Percentiles rank a stretch among this genome's conserved stretches.
phyloP scores from a whole-genome alignment of 2,329 filamentous ascomycete genomes.

The Cercospora beticola region DNA sequence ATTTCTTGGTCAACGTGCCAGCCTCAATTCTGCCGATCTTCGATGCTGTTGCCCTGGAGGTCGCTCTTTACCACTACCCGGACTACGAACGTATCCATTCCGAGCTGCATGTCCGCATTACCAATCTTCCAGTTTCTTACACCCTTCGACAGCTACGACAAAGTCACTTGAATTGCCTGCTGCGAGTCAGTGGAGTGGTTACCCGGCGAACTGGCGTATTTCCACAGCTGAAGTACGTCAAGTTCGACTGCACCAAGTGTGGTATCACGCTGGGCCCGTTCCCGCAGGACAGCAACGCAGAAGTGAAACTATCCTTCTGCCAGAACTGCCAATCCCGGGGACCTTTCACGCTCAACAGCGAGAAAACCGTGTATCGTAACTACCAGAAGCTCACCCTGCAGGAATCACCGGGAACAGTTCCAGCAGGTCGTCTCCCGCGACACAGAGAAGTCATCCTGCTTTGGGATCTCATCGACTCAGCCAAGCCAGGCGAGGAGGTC shows the following conservation, averaged over 20 bases:
- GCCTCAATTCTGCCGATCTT: conserved; percentile 95
- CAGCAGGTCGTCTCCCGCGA: conserved; percentile 88
- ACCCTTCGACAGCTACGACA: conserved; percentile 93
- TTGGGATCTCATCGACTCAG: conserved; percentile 94
- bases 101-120: conserved; percentile 96
- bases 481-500: conserved; percentile 96
- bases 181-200: conserved; percentile 91
- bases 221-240: conserved; percentile 96
- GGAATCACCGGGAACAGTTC: conserved; percentile 94
- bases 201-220: conserved; percentile 94
- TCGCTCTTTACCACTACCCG: conserved; percentile 91
- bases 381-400: conserved; percentile 98
- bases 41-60: conserved; percentile 94
- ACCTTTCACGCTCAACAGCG: conserved; percentile 92
- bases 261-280: conserved; percentile 89
- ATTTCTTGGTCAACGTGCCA: conserved; percentile 93
- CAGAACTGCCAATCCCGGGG: conserved; percentile 94
- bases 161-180: conserved; percentile 90
- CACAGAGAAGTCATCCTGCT: conserved; percentile 92
- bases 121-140: conserved; percentile 89
- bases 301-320: conserved; percentile 95
- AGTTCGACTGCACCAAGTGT: conserved; percentile 95
- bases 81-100: conserved; percentile 97
- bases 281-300: conserved; percentile 93
- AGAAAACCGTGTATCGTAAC: conserved; percentile 97